A percentile compares a stretch with the other conserved stretches of the same genome.
Evolutionary conservation across 192 early-diverging fungal species (phyloP).

Genomic region (Podila minutissima): DNA sequence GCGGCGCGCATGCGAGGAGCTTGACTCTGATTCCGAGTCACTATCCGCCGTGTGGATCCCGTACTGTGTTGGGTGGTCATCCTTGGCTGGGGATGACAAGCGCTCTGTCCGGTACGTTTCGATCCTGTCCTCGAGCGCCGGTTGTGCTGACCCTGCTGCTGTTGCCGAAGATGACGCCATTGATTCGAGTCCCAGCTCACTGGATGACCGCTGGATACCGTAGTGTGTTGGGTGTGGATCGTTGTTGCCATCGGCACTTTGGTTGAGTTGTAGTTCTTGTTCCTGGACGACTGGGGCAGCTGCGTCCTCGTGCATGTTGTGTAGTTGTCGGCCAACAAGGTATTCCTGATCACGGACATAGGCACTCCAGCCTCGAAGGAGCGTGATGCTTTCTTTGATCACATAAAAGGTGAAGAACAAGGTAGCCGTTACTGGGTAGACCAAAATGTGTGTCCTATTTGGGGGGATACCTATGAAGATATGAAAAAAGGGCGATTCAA

Average conservation of each 20-base stretch:
- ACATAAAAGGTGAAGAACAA: slow-evolving; percentile 12
- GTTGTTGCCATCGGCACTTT: no score
- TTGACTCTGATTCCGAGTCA: background rate
- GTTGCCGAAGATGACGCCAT: no score
- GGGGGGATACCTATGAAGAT: background rate
- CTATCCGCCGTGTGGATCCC: background rate
- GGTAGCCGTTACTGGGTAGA: slow-evolving; percentile 10
- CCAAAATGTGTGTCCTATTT: slow-evolving; percentile 4
- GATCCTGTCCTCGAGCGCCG: no score
- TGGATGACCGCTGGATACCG: no score
- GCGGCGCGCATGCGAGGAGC: background rate
- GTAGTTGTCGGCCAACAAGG: slow-evolving; percentile 40
- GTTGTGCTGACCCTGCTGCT: no score
- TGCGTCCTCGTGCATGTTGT: slow-evolving; percentile 24
- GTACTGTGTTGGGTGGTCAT: background rate
- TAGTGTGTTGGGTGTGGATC: no score
- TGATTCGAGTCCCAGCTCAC: no score
- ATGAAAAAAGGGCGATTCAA: background rate
- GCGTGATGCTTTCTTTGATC: slow-evolving; percentile 9
- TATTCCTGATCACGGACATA: slow-evolving; percentile 48
- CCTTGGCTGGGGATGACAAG: background rate
- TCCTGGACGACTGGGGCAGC: no score
- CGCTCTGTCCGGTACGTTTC: no score
- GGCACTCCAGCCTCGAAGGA: slow-evolving; percentile 31
- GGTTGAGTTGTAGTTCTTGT: no score